Evolutionary conservation across 2,329 filamentous ascomycete genomes (phyloP).

Genomic region (Ceratocystis destructans): DNA sequence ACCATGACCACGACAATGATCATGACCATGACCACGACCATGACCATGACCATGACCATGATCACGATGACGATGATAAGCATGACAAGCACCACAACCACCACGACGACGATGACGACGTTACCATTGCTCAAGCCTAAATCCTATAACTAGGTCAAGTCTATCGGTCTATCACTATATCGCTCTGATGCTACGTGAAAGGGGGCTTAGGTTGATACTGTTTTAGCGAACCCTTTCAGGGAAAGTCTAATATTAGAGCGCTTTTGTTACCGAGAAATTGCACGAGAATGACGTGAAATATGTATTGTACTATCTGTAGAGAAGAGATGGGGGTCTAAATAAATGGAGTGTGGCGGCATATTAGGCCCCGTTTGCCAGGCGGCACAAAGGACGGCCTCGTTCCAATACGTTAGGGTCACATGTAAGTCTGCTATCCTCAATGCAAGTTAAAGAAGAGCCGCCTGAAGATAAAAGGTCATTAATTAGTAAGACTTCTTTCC

Average conservation of each 20-base stretch:
- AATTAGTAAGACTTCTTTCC: background rate
- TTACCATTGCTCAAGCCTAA: background rate
- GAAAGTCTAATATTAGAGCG: constrained; percentile 1
- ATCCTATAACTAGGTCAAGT: background rate
- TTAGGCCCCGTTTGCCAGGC: constrained; percentile 19
- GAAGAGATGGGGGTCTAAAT: background rate
- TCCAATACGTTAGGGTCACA: constrained; percentile 24
- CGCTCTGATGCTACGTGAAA: background rate
- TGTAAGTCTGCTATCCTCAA: constrained; percentile 23
- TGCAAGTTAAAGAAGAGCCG: constrained; percentile 23
- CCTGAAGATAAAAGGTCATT: constrained; percentile 19
- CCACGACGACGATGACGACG: background rate
- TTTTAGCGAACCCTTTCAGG: background rate
- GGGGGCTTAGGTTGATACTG: background rate
- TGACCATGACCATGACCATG: background rate
- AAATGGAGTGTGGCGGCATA: background rate
- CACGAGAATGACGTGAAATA: no score
- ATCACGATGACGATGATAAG: background rate
- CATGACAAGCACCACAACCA: background rate
- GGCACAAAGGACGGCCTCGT: constrained; percentile 25
- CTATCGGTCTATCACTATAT: background rate
- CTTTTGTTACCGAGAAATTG: background rate
- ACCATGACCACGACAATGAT: background rate
- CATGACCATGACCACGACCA: background rate
- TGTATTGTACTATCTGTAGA: background rate